phyloP scores from a whole-genome alignment of 2,329 filamentous ascomycete species.

The Verticillium isaacii region DNA sequence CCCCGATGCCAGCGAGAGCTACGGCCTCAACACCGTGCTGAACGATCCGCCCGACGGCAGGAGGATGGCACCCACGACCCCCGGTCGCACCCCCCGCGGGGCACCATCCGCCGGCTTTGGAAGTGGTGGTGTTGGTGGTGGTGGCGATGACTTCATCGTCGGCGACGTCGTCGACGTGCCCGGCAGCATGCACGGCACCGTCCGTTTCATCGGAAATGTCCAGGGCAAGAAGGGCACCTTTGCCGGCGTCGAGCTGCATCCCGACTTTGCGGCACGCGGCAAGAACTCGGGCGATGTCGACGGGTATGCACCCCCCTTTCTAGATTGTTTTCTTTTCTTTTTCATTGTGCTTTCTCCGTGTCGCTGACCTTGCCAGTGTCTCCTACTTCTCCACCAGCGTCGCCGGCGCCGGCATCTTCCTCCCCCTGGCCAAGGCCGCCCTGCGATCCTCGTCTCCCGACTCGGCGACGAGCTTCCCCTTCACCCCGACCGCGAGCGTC shows the following conservation, averaged over 20 bases:
- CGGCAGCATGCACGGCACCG: constrained; percentile 83
- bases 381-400: constrained; percentile 78
- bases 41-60: constrained; percentile 31
- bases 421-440: constrained; percentile 77
- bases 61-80: constrained; percentile 51
- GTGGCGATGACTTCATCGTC: constrained; percentile 55
- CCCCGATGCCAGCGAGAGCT: constrained; percentile 61
- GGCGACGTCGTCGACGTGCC: constrained; percentile 89
- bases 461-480: constrained; percentile 48
- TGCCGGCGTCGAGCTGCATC: constrained; percentile 83
- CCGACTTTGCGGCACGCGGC: constrained; percentile 74
- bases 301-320: too few species aligned
- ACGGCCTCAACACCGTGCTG: constrained; percentile 54
- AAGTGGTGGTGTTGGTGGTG: constrained; percentile 21
- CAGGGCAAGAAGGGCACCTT: constrained; percentile 87
- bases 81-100: constrained; percentile 30
- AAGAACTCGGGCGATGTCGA: constrained; percentile 98
- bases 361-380: constrained; percentile 36
- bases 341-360: constrained; percentile 8
- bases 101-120: not conserved
- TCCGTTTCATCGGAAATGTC: constrained; percentile 85
- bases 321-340: constrained; percentile 6
- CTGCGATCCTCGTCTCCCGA: constrained; percentile 57
- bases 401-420: constrained; percentile 85
- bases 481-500: constrained; percentile 65